Conservation (phyloP, 2,329 filamentous ascomycete genomes). For the Fusarium sp. region DNA sequence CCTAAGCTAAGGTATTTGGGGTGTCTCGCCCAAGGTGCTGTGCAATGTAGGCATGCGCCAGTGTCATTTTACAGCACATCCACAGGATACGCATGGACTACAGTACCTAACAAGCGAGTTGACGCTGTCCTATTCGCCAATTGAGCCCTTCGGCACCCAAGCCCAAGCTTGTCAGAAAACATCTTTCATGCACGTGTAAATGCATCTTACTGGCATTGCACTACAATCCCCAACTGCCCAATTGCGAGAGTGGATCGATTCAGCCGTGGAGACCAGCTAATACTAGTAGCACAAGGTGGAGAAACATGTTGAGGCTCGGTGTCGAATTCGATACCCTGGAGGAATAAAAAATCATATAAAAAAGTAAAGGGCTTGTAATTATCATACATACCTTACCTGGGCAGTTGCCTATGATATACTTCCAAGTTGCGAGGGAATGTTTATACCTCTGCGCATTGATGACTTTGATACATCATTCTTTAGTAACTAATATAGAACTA, state of each 20-base stretch:
- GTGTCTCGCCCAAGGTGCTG: neutral
- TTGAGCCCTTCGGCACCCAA: neutral
- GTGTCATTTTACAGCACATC: neutral
- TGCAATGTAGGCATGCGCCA: neutral
- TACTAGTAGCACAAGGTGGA: constrained; percentile 1
- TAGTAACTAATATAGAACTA: neutral
- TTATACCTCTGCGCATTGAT: neutral
- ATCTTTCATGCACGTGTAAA: constrained; percentile 4
- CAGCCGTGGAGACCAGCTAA: neutral
- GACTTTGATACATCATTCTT: neutral
- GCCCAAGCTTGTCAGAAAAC: neutral
- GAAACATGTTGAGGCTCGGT: constrained; percentile 14
- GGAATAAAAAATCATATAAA: neutral
- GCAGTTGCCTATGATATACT: too few species aligned
- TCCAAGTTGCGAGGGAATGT: neutral
- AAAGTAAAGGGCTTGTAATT: neutral
- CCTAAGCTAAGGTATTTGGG: neutral
- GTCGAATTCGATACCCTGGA: constrained; percentile 11
- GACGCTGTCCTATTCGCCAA: neutral
- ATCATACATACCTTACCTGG: neutral
- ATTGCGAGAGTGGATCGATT: constrained; percentile 2
- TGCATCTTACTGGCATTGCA: neutral
- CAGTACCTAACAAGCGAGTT: neutral
- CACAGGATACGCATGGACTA: neutral
- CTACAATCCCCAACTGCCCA: neutral